Evolutionary conservation across 2,329 filamentous ascomycete genomes (phyloP).

Genomic region (Anisogramma anomala): DNA sequence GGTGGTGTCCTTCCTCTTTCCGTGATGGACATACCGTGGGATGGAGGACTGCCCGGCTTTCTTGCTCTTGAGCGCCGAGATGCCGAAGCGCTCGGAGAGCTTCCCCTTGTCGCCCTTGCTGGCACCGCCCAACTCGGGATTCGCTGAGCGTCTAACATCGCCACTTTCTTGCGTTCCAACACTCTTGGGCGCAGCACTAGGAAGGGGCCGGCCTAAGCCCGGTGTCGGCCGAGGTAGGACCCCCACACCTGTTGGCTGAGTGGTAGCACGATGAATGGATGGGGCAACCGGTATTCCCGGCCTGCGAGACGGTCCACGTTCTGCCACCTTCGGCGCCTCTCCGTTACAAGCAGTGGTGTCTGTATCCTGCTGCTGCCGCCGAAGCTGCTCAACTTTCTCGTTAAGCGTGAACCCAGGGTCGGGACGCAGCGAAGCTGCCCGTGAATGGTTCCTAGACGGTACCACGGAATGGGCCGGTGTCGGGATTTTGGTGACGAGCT

Average conservation of each 20-base stretch:
- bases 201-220: conserved; percentile 29
- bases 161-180: conserved; percentile 20
- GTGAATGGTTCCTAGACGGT: conserved; percentile 11
- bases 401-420: conserved; percentile 23
- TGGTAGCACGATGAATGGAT: conserved; percentile 41
- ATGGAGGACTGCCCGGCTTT: conserved; percentile 64
- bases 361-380: conserved; percentile 33
- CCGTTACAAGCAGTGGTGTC: conserved; percentile 15
- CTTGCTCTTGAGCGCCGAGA: conserved; percentile 51
- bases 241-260: conserved; percentile 39
- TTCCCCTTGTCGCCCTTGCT: conserved; percentile 55
- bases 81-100: conserved; percentile 58
- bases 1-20: conserved; percentile 56
- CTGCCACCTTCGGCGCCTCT: conserved; percentile 15
- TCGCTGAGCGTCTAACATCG: conserved; percentile 23
- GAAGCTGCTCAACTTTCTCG: conserved; percentile 40
- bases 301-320: conserved; percentile 33
- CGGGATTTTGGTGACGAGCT: conserved; percentile 1
- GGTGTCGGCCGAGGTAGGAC: conserved; percentile 35
- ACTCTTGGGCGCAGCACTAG: conserved; percentile 24
- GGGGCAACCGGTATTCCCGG: conserved; percentile 36
- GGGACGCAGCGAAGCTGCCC: conserved; percentile 7
- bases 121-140: conserved; percentile 25
- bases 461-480: conserved; percentile 7
- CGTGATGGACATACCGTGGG: conserved; percentile 69